Evolutionary conservation across 805 yeast species (phyloP).

Genomic region (Monosporozyma siamensis): DNA sequence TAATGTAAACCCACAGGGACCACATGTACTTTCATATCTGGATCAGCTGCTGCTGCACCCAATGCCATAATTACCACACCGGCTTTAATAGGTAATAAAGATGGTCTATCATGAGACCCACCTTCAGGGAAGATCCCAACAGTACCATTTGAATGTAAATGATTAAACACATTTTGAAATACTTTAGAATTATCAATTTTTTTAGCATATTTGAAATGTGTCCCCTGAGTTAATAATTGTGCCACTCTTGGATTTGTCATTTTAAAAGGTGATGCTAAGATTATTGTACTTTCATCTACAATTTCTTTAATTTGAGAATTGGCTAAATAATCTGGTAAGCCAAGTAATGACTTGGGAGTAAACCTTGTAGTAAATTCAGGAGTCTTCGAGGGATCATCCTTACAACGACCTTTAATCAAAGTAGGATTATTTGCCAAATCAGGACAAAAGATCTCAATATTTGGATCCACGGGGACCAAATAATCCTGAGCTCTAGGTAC

Average conservation of each 20-base stretch:
- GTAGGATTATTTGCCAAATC: conserved; percentile 39
- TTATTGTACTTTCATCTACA: conserved; percentile 60
- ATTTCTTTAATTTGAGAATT: conserved; percentile 62
- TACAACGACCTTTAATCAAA: conserved; percentile 46
- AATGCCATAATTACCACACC: conserved; percentile 98
- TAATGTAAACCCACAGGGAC: conserved; percentile 96
- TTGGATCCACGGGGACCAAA: conserved; percentile 52
- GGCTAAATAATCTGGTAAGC: conserved; percentile 72
- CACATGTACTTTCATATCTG: conserved; percentile 65
- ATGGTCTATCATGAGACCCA: conserved; percentile 94
- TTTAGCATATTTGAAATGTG: conserved; percentile 63
- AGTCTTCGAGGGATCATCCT: conserved; percentile 7
- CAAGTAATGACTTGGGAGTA: conserved; percentile 52
- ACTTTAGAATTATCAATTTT: conserved; percentile 77
- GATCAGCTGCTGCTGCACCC: conserved; percentile 78
- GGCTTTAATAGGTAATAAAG: conserved; percentile 83
- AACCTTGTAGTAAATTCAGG: conserved; percentile 51
- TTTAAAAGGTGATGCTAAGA: conserved; percentile 60
- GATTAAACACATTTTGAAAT: conserved; percentile 73
- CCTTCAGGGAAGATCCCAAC: conserved; percentile 96
- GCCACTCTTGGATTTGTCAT: conserved; percentile 36
- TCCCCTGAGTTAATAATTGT: conserved; percentile 43
- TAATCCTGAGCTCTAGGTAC: conserved; percentile 88
- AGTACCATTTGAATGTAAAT: conserved; percentile 67
- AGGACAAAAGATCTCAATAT: conserved; percentile 47